Evolutionary conservation across 202 grass and related monocot species (phyloP).

Genomic region (Panicum hallii): DNA sequence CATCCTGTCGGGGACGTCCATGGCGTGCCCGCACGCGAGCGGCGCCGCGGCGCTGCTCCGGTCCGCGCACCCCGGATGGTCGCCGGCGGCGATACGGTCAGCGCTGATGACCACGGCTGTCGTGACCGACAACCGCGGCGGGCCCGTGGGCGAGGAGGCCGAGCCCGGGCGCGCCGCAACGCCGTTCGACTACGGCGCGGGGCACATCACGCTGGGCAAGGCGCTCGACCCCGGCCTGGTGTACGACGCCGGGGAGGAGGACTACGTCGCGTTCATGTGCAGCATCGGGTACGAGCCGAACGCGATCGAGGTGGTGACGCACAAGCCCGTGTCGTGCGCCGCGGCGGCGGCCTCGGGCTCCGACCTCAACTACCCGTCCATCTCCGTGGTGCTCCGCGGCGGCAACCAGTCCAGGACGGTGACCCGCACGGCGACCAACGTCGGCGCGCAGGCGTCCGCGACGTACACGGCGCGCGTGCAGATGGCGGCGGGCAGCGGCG

Average conservation of each 20-base stretch:
- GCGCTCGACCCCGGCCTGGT: constrained; percentile 88
- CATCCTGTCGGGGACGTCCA: constrained; percentile 95
- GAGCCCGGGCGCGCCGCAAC: constrained; percentile 61
- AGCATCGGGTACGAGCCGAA: constrained; percentile 81
- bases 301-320: constrained; percentile 88
- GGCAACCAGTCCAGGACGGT: constrained; percentile 64
- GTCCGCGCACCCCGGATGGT: constrained; percentile 83
- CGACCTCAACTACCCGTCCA: constrained; percentile 97
- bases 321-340: constrained; percentile 71
- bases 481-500: constrained; percentile 41
- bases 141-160: constrained; percentile 64
- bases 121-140: constrained; percentile 64
- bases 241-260: constrained; percentile 72
- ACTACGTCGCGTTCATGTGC: constrained; percentile 90
- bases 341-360: constrained; percentile 46
- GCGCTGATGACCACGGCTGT: constrained; percentile 89
- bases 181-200: constrained; percentile 82
- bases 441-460: constrained; percentile 50
- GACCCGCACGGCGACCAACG: constrained; percentile 73
- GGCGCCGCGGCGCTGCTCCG: constrained; percentile 82
- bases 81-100: constrained; percentile 74
- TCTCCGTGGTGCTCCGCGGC: constrained; percentile 79
- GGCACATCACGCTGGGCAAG: constrained; percentile 63
- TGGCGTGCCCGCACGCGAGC: constrained; percentile 98
- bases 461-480: constrained; percentile 68